These are phyloP conservation scores for Talaromyces sp. DNA, from an alignment of 2,329 filamentous ascomycete species.

Conservation along the genomic window DNA sequence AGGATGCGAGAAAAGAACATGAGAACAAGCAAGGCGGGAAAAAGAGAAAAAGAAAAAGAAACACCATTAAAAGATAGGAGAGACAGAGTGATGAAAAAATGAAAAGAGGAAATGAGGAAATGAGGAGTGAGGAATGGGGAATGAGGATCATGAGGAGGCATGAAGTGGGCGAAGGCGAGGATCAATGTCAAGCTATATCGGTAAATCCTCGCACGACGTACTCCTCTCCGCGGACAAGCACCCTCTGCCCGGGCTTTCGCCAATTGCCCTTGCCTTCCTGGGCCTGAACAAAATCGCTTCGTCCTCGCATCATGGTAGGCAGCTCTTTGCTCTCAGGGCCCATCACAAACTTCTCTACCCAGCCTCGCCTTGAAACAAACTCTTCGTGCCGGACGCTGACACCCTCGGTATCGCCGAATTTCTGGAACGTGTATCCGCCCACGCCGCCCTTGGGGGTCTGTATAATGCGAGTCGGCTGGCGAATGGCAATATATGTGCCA, in stretches of 20 bases:
- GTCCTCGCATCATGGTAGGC: constrained; percentile 9
- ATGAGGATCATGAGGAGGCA: background rate
- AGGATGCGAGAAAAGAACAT: background rate
- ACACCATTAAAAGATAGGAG: background rate
- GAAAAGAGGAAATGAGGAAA: background rate
- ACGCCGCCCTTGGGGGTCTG: background rate
- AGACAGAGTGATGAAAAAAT: background rate
- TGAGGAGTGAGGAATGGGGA: background rate
- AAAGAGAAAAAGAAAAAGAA: background rate
- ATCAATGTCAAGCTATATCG: background rate
- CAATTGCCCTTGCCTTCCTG: constrained; percentile 11
- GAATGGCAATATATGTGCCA: constrained; percentile 10
- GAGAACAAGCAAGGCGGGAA: background rate
- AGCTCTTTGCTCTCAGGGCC: constrained; percentile 10
- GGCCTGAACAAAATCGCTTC: constrained; percentile 6
- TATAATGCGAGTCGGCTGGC: constrained; percentile 11
- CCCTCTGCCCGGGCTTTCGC: constrained; percentile 8
- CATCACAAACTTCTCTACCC: constrained; percentile 10
- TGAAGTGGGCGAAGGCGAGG: background rate
- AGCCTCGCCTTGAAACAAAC: constrained; percentile 3
- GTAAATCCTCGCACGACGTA: constrained; percentile 11
- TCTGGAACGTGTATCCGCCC: constrained; percentile 3
- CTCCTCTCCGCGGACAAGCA: constrained; percentile 9
- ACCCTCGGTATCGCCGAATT: constrained; percentile 11
- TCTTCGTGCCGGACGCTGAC: constrained; percentile 12